phyloP scores from a whole-genome alignment of 2,329 filamentous ascomycete species.

The Sporothrix globosa region DNA sequence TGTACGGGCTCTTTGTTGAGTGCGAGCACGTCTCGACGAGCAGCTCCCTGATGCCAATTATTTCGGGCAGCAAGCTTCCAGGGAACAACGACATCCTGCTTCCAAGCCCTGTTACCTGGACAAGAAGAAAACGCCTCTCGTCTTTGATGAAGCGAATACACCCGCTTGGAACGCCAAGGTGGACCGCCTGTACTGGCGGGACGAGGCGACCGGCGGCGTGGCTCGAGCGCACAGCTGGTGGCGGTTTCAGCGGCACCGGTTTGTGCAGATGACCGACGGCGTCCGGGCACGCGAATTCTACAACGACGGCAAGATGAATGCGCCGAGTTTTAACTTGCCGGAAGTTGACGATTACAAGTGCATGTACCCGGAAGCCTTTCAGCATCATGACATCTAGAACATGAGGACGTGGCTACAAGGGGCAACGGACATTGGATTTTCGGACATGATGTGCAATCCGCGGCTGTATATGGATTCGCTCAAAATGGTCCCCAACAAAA shows the following conservation, averaged over 20 bases:
- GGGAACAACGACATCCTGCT: conserved; percentile 65
- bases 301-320: conserved; percentile 41
- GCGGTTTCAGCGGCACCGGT: conserved; percentile 69
- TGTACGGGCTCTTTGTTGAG: conserved; percentile 60
- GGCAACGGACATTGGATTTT: conserved; percentile 52
- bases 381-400: conserved; percentile 40
- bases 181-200: conserved; percentile 64
- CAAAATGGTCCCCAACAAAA: neutral
- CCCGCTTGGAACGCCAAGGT: conserved; percentile 59
- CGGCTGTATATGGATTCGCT: neutral
- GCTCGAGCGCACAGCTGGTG: conserved; percentile 61
- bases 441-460: conserved; percentile 45
- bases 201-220: conserved; percentile 64
- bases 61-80: conserved; percentile 61
- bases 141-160: conserved; percentile 56
- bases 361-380: conserved; percentile 48
- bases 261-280: conserved; percentile 69
- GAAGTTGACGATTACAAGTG: neutral
- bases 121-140: conserved; percentile 42
- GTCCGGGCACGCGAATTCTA: conserved; percentile 58
- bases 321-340: conserved; percentile 56
- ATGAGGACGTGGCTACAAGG: conserved; percentile 48
- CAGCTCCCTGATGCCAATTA: conserved; percentile 59
- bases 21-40: conserved; percentile 54
- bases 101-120: conserved; percentile 64